A percentile compares a stretch with the other conserved stretches of the same genome.
Conservation (phyloP, 2,329 filamentous ascomycete species). For the Xylariomycetidae sp. region DNA sequence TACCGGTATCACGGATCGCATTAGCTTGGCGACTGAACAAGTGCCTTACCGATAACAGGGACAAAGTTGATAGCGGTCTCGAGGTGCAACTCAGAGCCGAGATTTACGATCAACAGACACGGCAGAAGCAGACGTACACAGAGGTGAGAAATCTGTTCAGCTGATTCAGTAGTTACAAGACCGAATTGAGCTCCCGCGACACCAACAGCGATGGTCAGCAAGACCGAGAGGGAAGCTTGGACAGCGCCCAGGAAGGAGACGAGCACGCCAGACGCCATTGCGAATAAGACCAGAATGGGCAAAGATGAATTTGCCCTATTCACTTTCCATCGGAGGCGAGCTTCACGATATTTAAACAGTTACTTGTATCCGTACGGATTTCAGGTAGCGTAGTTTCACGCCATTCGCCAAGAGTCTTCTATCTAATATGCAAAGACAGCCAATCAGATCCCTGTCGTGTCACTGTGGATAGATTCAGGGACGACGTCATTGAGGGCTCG, state of each 20-base stretch:
- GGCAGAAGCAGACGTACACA: conserved; percentile 27
- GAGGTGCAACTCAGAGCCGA: conserved; percentile 22
- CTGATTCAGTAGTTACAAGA: conserved; percentile 17
- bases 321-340: too few species aligned
- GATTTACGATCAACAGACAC: conserved; percentile 22
- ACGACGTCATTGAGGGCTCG: too few species aligned
- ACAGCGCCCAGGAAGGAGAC: conserved; percentile 24
- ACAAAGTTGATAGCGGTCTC: conserved; percentile 16
- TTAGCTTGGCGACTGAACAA: too few species aligned
- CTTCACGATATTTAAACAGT: too few species aligned
- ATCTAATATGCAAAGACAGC: too few species aligned
- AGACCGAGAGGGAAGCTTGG: conserved; percentile 24
- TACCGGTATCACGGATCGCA: background rate
- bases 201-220: conserved; percentile 23
- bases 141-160: conserved; percentile 22
- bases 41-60: conserved; percentile 20
- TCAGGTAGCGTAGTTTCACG: too few species aligned
- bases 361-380: too few species aligned
- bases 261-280: conserved; percentile 11
- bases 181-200: conserved; percentile 17
- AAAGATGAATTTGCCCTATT: too few species aligned
- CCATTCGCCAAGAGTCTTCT: too few species aligned
- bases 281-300: too few species aligned
- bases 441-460: too few species aligned
- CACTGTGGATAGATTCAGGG: too few species aligned